phyloP scores from a whole-genome alignment of 495 filamentous ascomycete genomes.

The Trypethelium eluteriae region DNA sequence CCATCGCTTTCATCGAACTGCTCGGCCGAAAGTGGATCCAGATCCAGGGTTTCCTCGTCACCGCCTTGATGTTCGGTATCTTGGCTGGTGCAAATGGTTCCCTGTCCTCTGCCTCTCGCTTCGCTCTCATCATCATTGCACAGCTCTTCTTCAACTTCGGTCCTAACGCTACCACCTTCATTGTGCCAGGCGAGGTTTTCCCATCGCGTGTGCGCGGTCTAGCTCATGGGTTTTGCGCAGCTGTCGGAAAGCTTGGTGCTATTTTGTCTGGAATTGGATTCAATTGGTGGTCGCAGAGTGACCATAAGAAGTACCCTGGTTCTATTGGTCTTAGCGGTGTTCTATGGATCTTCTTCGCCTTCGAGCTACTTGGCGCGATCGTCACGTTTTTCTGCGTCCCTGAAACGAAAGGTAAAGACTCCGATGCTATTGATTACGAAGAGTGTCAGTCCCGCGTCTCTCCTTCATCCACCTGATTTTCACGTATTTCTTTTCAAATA shows the following conservation, averaged over 20 bases:
- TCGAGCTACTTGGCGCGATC: constrained; percentile 1
- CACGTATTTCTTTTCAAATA: background rate
- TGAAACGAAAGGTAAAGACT: constrained; percentile 5
- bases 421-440: constrained; percentile 1
- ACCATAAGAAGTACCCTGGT: constrained; percentile 9
- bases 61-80: constrained; percentile 33
- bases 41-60: constrained; percentile 28
- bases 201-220: constrained; percentile 17
- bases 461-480: background rate
- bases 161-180: constrained; percentile 33
- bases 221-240: constrained; percentile 18
- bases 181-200: constrained; percentile 23
- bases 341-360: constrained; percentile 8
- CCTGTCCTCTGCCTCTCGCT: constrained; percentile 32
- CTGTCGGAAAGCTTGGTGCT: constrained; percentile 18
- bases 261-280: constrained; percentile 17
- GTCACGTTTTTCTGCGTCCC: constrained; percentile 7
- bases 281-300: background rate
- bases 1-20: constrained; percentile 34
- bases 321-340: constrained; percentile 7
- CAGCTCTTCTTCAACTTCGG: constrained; percentile 32
- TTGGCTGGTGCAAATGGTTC: constrained; percentile 32
- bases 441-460: constrained; percentile 6
- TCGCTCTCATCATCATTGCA: constrained; percentile 31
- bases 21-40: constrained; percentile 34